Percentiles rank a stretch among this genome's conserved stretches.
Conservation (phyloP, 2,329 filamentous ascomycete species). For the Xylariaceae sp. region DNA sequence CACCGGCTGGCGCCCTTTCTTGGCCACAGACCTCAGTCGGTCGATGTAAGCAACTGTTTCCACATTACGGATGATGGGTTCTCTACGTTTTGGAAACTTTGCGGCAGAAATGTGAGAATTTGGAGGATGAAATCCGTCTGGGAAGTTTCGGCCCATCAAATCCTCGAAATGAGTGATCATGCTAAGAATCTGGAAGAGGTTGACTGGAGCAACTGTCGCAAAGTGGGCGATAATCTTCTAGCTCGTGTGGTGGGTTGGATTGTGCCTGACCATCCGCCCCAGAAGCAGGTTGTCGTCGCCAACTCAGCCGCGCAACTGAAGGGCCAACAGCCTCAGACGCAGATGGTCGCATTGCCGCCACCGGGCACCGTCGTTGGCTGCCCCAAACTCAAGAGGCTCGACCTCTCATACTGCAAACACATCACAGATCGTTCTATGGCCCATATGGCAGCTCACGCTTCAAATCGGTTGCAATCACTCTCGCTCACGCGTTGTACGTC, state of each 20-base stretch:
- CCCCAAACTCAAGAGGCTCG: slow-evolving; percentile 73
- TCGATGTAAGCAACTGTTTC: slow-evolving; percentile 95
- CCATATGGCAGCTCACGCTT: slow-evolving; percentile 87
- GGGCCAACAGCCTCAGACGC: slow-evolving; percentile 35
- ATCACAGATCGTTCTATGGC: slow-evolving; percentile 97
- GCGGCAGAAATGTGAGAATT: slow-evolving; percentile 68
- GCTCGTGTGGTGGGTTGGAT: slow-evolving; percentile 93
- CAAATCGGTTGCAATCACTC: slow-evolving; percentile 72
- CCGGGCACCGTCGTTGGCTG: slow-evolving; percentile 88
- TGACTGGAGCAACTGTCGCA: slow-evolving; percentile 94
- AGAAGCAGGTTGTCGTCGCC: slow-evolving; percentile 49
- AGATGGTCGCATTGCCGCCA: slow-evolving; percentile 54
- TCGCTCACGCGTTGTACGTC: slow-evolving; percentile 92
- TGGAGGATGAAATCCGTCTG: slow-evolving; percentile 98
- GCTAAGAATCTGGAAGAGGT: slow-evolving; percentile 86
- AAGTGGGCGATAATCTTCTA: slow-evolving; percentile 91
- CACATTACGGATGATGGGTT: slow-evolving; percentile 96
- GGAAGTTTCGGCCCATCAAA: slow-evolving; percentile 93
- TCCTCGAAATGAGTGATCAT: slow-evolving; percentile 89
- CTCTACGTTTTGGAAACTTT: slow-evolving; percentile 67
- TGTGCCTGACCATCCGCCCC: slow-evolving; percentile 65
- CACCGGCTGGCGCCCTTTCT: slow-evolving; percentile 83
- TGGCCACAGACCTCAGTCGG: slow-evolving; percentile 65
- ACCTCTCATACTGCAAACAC: slow-evolving; percentile 96
- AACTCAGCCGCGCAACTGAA: slow-evolving; percentile 38